Conservation (phyloP, 2,329 filamentous ascomycete genomes). For the Colletotrichum kahawae region DNA sequence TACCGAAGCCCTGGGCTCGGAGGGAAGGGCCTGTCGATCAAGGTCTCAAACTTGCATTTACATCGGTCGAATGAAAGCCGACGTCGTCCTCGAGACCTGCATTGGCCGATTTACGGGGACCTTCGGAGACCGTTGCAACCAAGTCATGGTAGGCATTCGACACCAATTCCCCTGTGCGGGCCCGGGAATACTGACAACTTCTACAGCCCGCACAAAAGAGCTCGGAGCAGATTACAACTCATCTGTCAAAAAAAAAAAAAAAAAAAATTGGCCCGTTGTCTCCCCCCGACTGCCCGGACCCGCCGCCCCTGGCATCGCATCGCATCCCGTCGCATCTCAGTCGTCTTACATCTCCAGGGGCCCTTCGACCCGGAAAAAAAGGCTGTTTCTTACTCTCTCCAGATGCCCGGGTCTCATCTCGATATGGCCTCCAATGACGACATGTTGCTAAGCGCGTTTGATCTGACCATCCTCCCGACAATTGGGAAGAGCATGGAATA, state of each 20-base stretch:
- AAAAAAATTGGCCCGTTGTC: not conserved
- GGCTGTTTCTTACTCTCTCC: constrained; percentile 9
- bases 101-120: constrained; percentile 17
- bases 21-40: constrained; percentile 27
- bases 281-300: not conserved
- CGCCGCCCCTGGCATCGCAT: constrained; percentile 7
- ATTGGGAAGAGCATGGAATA: constrained; percentile 15
- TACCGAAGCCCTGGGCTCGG: constrained; percentile 25
- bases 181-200: not conserved
- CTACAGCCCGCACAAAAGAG: not conserved
- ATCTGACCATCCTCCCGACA: constrained; percentile 19
- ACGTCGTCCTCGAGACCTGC: constrained; percentile 11
- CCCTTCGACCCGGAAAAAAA: not conserved
- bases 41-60: constrained; percentile 18
- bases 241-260: not conserved
- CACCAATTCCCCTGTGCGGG: not conserved
- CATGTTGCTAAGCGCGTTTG: constrained; percentile 19
- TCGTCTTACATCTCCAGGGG: constrained; percentile 2
- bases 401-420: constrained; percentile 15
- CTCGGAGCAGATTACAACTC: not conserved
- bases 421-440: constrained; percentile 18
- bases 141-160: not conserved
- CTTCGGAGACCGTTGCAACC: constrained; percentile 5
- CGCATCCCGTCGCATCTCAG: not conserved
- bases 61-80: constrained; percentile 15